These are phyloP conservation scores for Polytrichum formosum DNA, from an alignment of 225 moss, liverwort and hornwort species.

Conservation along the genomic window DNA sequence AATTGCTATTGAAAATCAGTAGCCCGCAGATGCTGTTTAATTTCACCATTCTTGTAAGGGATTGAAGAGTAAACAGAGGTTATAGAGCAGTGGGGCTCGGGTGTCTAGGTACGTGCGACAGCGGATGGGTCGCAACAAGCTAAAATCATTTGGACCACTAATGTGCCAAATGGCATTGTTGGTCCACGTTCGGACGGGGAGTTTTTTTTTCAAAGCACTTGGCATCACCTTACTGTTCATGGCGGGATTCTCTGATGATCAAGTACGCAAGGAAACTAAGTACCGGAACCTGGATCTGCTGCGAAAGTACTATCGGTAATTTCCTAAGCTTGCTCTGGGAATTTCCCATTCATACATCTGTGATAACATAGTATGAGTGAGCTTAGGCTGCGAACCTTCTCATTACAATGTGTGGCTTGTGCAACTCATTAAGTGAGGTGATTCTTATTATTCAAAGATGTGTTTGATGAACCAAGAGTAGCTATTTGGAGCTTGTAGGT, in stretches of 20 bases:
- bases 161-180: constrained; percentile 97
- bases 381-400: too few species aligned
- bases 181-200: constrained; percentile 79
- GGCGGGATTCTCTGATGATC: constrained; percentile 90
- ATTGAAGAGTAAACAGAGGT: constrained; percentile 53
- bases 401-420: too few species aligned
- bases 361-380: too few species aligned
- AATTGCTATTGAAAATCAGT: too few species aligned
- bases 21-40: too few species aligned
- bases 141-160: constrained; percentile 89
- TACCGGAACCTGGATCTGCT: constrained; percentile 84
- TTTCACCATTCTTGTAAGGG: constrained; percentile 11
- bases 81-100: constrained; percentile 64
- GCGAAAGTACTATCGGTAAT: constrained; percentile 74
- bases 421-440: too few species aligned
- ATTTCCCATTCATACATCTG: background rate
- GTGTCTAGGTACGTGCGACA: constrained; percentile 91
- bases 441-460: too few species aligned
- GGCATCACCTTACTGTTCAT: constrained; percentile 89
- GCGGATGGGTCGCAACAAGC: constrained; percentile 89
- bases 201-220: constrained; percentile 89
- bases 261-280: constrained; percentile 86
- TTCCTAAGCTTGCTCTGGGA: constrained; percentile 7
- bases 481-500: too few species aligned
- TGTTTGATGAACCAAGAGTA: too few species aligned